A percentile compares a stretch with the other conserved stretches of the same genome.
phyloP scores from a whole-genome alignment of 2,329 filamentous ascomycete genomes.

The Pseudogymnoascus sp. region DNA sequence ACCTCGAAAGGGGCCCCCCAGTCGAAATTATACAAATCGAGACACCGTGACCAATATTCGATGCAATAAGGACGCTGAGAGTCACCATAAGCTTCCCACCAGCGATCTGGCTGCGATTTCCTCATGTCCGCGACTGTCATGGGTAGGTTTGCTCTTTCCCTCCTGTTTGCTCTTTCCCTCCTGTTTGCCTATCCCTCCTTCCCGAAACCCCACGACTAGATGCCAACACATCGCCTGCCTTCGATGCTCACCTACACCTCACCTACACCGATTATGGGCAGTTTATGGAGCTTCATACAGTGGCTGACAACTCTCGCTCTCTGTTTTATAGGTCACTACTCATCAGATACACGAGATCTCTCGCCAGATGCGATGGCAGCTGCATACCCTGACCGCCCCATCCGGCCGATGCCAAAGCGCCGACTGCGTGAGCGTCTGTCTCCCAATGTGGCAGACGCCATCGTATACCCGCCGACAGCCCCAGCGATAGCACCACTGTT shows the following conservation, averaged over 20 bases:
- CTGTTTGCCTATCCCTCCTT: conserved; percentile 6
- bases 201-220: conserved; percentile 5
- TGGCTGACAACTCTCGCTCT: conserved; percentile 1
- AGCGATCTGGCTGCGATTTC: background rate
- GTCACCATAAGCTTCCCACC: background rate
- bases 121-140: conserved; percentile 7
- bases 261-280: background rate
- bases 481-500: conserved; percentile 66
- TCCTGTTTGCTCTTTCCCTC: conserved; percentile 6
- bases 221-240: background rate
- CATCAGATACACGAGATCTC: conserved; percentile 44
- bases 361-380: conserved; percentile 70
- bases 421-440: conserved; percentile 81
- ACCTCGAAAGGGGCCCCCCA: background rate
- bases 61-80: conserved; percentile 2
- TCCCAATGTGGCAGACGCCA: conserved; percentile 72
- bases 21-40: background rate
- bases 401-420: conserved; percentile 84
- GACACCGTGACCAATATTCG: conserved; percentile 1
- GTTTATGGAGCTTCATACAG: background rate
- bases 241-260: background rate
- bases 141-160: conserved; percentile 8
- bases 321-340: conserved; percentile 15
- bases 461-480: conserved; percentile 73
- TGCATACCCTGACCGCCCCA: conserved; percentile 81